Base-by-base conservation (phyloP, 1,284 basidiomycete genomes). In the Cryptococcus sp. region DNA sequence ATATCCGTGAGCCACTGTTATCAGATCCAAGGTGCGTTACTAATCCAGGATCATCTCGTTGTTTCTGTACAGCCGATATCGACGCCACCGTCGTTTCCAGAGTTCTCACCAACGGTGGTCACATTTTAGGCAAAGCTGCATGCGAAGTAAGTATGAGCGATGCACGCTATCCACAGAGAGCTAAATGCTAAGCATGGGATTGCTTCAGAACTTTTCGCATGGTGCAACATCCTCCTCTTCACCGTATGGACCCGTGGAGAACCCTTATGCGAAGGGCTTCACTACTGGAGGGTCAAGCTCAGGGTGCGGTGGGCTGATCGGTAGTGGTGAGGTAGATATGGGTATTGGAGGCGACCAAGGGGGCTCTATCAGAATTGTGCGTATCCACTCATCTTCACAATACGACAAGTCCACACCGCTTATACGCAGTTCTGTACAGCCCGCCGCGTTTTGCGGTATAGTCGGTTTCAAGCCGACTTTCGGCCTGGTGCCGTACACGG, bases 331-430 rank as follows among this genome's bases (percentile, higher is more conserved):
- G 20, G 80, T 80, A 11, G 80, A 82, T 57, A 73, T 83, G 69
- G 82, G 78, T n/a, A 78, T 84, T 25, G 82, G 83, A 1, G 82
- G 80, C 15, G 82, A 83, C 62, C 81, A 83, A 63, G 81, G 81
- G 23, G 82, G 82, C 0, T 79, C 76, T 27, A 81, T 83, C 42
- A 77, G 82, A 17, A 78, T 83, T 50, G 63, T 65, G 19, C 57
- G 63, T 58, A 4, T 15, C 6, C 6, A 8, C 6, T n/a, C 13
- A 13, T 35, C 7, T 54, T 58, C 39, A 19, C 22, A 19, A 4
- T 23, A 17, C 19, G 52, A 20, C 20, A 50, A 38, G 23, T 6
- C 17, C 7, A 19, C 11, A 17, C 38, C 25, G 46, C 38, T 20
- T 20, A 42, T 13, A 27, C 30, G 20, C 1, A 3, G 17, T 46